phyloP scores from a whole-genome alignment of 345 rosid genomes.

The Erucastrum elatum region DNA sequence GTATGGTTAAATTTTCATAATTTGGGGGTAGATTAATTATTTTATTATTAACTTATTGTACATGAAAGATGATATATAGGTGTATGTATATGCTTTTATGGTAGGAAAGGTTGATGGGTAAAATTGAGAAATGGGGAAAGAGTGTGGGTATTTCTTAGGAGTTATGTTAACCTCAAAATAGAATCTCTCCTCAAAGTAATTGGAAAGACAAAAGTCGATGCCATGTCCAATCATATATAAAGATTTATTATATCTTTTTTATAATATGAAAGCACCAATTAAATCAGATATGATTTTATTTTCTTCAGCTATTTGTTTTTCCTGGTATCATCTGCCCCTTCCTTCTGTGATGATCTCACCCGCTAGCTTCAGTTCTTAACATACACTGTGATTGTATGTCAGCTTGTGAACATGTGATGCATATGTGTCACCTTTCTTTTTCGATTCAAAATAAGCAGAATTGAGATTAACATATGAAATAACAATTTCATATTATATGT shows the following conservation, averaged over 20 bases:
- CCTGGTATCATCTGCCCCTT: constrained; percentile 23
- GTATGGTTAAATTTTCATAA: neutral
- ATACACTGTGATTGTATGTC: neutral
- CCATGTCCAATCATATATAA: constrained; percentile 37
- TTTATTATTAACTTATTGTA: neutral
- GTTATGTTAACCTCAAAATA: constrained; percentile 42
- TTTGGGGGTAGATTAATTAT: neutral
- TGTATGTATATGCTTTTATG: neutral
- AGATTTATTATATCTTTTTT: neutral
- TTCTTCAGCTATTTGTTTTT: neutral
- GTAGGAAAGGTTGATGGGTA: constrained; percentile 35
- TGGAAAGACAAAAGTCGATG: constrained; percentile 41
- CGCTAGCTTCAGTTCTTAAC: constrained; percentile 28
- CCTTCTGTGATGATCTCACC: constrained; percentile 30
- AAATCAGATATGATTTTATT: constrained; percentile 4
- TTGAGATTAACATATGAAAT: neutral
- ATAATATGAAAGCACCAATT: constrained; percentile 2
- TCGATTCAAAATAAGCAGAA: neutral
- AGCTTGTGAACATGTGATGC: neutral
- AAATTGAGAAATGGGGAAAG: constrained; percentile 26
- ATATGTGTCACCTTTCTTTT: neutral
- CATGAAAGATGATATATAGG: neutral
- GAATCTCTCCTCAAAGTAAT: constrained; percentile 38
- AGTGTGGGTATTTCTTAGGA: constrained; percentile 37
- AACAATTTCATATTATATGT: neutral